These are phyloP conservation scores for Fusarium buxicola DNA, from an alignment of 2,329 filamentous ascomycete species.

Conservation along the genomic window DNA sequence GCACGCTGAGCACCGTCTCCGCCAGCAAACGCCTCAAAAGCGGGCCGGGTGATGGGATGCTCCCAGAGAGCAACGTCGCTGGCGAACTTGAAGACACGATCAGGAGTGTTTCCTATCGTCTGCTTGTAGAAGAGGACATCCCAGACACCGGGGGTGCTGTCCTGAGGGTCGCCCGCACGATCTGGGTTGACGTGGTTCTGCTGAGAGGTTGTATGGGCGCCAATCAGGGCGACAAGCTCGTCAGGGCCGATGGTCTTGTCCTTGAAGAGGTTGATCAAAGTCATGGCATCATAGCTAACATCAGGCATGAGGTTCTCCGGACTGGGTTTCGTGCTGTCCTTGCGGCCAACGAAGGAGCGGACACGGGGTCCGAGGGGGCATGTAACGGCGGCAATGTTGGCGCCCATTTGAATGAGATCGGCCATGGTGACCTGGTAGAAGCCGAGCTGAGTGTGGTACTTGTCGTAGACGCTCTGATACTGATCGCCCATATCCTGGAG, in stretches of 20 bases:
- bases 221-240: conserved; percentile 65
- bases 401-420: conserved; percentile 66
- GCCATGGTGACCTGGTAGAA: conserved; percentile 60
- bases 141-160: conserved; percentile 65
- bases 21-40: conserved; percentile 54
- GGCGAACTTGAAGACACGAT: conserved; percentile 55
- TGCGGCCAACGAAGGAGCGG: conserved; percentile 63
- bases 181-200: conserved; percentile 58
- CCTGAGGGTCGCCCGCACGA: conserved; percentile 59
- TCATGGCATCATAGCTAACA: conserved; percentile 57
- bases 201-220: conserved; percentile 64
- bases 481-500: conserved; percentile 57
- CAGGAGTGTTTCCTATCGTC: conserved; percentile 50
- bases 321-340: conserved; percentile 55
- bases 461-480: conserved; percentile 54
- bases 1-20: conserved; percentile 48
- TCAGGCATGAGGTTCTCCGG: conserved; percentile 58
- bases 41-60: conserved; percentile 50
- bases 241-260: conserved; percentile 65
- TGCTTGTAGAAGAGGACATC: conserved; percentile 63
- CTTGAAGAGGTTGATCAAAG: conserved; percentile 60
- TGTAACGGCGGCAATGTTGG: conserved; percentile 61
- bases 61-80: conserved; percentile 56
- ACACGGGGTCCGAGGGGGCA: conserved; percentile 60
- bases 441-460: conserved; percentile 52